A percentile compares a stretch with the other conserved stretches of the same genome.
Conservation (phyloP, 768 basidiomycete species). For the Antrodiella citrinella region DNA sequence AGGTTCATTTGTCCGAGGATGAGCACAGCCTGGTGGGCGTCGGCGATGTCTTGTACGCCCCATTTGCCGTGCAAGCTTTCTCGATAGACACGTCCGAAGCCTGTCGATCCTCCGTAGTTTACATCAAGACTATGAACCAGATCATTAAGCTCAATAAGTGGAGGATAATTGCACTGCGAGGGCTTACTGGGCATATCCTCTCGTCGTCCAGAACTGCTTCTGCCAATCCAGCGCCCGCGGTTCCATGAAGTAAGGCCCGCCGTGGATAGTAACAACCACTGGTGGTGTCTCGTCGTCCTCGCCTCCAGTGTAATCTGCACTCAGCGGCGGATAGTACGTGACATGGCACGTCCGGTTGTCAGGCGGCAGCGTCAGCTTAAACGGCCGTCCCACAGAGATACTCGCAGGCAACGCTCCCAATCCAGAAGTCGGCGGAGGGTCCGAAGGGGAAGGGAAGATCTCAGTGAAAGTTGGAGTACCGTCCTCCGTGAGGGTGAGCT, state of each 20-base stretch:
- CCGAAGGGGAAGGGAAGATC: neutral
- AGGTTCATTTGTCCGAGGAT: conserved; percentile 41
- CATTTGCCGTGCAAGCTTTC: conserved; percentile 55
- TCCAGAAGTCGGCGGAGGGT: neutral
- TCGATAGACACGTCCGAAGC: conserved; percentile 61
- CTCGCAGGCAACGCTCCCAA: neutral
- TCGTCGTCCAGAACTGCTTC: conserved; percentile 60
- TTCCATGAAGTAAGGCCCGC: conserved; percentile 55
- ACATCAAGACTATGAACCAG: conserved; percentile 49
- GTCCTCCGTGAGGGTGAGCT: neutral
- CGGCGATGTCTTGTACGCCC: conserved; percentile 69
- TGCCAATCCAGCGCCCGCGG: conserved; percentile 43
- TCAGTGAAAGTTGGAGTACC: neutral
- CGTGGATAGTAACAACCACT: conserved; percentile 56
- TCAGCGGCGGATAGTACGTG: conserved; percentile 60
- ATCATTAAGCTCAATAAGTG: neutral
- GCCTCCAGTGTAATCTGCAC: conserved; percentile 48
- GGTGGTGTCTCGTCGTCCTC: conserved; percentile 52
- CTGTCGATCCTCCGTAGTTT: conserved; percentile 69
- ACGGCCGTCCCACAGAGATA: neutral
- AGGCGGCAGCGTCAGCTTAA: neutral
- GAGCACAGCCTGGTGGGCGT: conserved; percentile 48
- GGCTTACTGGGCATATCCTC: conserved; percentile 62
- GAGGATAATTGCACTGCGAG: no score
- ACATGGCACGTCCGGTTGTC: conserved; percentile 30